These are phyloP conservation scores for Sechiopsis laciniata DNA, from an alignment of 306 rosid genomes.

Conservation along the genomic window DNA sequence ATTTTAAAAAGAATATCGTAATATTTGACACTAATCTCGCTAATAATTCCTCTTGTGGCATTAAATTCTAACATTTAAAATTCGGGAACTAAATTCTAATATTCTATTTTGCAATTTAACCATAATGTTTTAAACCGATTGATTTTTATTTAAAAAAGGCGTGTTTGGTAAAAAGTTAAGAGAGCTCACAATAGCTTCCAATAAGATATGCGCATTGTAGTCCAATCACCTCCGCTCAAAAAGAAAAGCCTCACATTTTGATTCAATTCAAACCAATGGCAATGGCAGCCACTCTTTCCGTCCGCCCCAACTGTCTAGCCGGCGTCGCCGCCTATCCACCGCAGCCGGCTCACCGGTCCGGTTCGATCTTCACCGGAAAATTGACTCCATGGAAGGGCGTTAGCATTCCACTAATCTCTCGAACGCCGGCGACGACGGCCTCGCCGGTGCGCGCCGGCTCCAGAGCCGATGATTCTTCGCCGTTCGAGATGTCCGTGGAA, in stretches of 20 bases:
- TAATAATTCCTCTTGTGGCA: too few species aligned
- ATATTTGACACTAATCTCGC: too few species aligned
- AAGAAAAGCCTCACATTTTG: background rate
- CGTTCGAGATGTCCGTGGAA: slow-evolving; percentile 89
- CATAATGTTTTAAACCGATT: too few species aligned
- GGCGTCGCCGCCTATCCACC: slow-evolving; percentile 45
- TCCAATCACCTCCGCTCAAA: background rate
- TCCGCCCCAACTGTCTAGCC: slow-evolving; percentile 67
- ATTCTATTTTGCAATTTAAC: too few species aligned
- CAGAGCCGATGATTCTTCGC: slow-evolving; percentile 72
- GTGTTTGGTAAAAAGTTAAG: too few species aligned
- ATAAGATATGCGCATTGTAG: background rate
- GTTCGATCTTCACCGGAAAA: slow-evolving; percentile 26
- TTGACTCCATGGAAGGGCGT: slow-evolving; percentile 33
- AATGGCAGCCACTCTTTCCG: slow-evolving; percentile 70
- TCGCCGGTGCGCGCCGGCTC: slow-evolving; percentile 61
- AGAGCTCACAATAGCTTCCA: background rate
- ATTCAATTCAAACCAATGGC: slow-evolving; percentile 32
- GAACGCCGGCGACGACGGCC: slow-evolving; percentile 29
- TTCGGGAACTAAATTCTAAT: too few species aligned
- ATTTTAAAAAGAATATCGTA: too few species aligned
- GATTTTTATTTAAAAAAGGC: too few species aligned
- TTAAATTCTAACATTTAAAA: too few species aligned
- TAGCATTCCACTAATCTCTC: slow-evolving; percentile 25
- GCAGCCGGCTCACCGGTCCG: slow-evolving; percentile 34